phyloP scores from a whole-genome alignment of 2,329 filamentous ascomycete species.

The Exophiala bonariae region DNA sequence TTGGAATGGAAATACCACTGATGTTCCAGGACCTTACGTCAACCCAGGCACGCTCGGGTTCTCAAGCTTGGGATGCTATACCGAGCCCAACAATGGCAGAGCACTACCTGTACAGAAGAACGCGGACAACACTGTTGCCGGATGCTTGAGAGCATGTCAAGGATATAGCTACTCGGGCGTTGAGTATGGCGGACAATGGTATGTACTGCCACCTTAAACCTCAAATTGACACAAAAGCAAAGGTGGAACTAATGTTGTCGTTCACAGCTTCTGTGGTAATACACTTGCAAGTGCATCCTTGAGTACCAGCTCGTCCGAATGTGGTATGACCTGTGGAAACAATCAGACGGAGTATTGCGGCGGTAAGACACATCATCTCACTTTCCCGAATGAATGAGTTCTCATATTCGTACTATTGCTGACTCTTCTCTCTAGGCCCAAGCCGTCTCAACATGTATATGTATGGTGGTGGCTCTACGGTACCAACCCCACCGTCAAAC shows the following conservation, averaged over 20 bases:
- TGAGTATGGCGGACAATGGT: constrained; percentile 40
- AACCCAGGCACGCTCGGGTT: constrained; percentile 26
- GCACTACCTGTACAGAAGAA: constrained; percentile 29
- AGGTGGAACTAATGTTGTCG: too few relatives aligned
- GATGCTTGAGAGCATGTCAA: constrained; percentile 21
- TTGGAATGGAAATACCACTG: constrained; percentile 20
- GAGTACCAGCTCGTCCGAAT: constrained; percentile 13
- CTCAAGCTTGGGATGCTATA: constrained; percentile 43
- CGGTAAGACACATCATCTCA: constrained; percentile 5
- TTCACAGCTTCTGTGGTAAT: constrained; percentile 32
- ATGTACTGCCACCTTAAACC: background rate
- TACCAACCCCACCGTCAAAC: constrained; percentile 6
- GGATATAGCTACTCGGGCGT: constrained; percentile 39
- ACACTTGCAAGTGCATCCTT: constrained; percentile 21
- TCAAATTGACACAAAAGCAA: too few relatives aligned
- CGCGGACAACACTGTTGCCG: constrained; percentile 33
- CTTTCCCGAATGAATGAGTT: too few relatives aligned
- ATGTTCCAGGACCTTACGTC: constrained; percentile 20
- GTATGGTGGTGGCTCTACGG: constrained; percentile 15
- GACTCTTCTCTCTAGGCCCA: constrained; percentile 3
- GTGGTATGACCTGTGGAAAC: constrained; percentile 28
- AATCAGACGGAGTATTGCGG: constrained; percentile 32
- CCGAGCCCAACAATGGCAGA: constrained; percentile 36
- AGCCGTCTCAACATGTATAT: constrained; percentile 20
- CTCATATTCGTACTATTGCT: too few relatives aligned